These are phyloP conservation scores for Calonectria pseudoturangicola DNA, from an alignment of 2,329 filamentous ascomycete genomes.

Conservation along the genomic window DNA sequence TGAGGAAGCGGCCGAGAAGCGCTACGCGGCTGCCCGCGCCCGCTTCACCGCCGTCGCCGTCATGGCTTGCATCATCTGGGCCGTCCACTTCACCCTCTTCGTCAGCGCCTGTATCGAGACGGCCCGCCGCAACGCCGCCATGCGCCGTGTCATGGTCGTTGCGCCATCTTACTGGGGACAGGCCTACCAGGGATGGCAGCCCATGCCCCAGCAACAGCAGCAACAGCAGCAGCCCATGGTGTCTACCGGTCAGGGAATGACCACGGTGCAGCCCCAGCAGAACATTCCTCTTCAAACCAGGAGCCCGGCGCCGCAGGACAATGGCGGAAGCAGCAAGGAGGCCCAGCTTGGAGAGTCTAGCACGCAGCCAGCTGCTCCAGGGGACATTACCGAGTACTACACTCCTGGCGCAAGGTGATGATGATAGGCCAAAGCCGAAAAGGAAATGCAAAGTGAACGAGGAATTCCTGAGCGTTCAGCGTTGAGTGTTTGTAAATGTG, in stretches of 20 bases:
- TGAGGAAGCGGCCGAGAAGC: conserved; percentile 2
- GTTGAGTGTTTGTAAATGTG: conserved; percentile 4
- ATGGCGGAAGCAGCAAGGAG: conserved; percentile 31
- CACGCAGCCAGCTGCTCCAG: conserved; percentile 14
- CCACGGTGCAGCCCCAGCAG: conserved; percentile 33
- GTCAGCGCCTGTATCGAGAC: conserved; percentile 64
- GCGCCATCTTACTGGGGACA: conserved; percentile 56
- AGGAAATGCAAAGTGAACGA: neutral
- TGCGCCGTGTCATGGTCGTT: conserved; percentile 53
- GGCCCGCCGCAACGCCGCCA: conserved; percentile 54
- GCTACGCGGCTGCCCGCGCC: conserved; percentile 23
- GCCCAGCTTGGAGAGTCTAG: conserved; percentile 28
- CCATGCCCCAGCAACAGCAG: conserved; percentile 49
- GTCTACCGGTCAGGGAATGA: neutral
- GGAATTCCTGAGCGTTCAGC: neutral
- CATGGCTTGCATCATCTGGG: conserved; percentile 52
- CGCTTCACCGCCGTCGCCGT: conserved; percentile 49
- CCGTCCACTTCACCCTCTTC: conserved; percentile 63
- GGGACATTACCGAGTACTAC: conserved; percentile 38
- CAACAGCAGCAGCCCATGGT: neutral
- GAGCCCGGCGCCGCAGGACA: conserved; percentile 27
- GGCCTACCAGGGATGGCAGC: conserved; percentile 57
- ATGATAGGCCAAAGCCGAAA: neutral
- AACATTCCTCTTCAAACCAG: conserved; percentile 49
- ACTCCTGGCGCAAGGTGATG: conserved; percentile 16